A percentile compares a stretch with the other conserved stretches of the same genome.
These are phyloP conservation scores for Saturnispora zaruensis DNA, from an alignment of 805 yeast species.

Conservation along the genomic window DNA sequence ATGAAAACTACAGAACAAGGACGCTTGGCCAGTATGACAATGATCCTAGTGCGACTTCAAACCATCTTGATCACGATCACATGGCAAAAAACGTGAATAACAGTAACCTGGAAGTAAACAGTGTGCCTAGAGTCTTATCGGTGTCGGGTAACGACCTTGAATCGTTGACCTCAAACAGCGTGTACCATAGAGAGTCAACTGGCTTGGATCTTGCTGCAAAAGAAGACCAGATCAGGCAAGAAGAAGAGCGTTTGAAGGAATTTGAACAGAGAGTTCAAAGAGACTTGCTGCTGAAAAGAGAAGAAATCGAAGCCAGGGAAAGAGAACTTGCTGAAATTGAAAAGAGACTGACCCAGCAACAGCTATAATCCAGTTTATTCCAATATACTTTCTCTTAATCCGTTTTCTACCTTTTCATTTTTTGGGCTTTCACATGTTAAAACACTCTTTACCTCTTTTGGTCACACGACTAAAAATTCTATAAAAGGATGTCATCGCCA, in stretches of 20 bases:
- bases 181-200: background rate
- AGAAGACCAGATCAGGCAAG: slow-evolving; percentile 83
- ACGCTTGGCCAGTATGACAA: slow-evolving; percentile 15
- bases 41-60: background rate
- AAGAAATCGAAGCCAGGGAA: slow-evolving; percentile 78
- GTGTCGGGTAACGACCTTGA: slow-evolving; percentile 7
- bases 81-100: background rate
- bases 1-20: slow-evolving; percentile 84
- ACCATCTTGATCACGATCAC: background rate
- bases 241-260: slow-evolving; percentile 79
- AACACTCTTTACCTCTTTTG: background rate
- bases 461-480: slow-evolving; percentile 1
- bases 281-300: slow-evolving; percentile 70
- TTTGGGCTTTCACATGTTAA: background rate
- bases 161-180: background rate
- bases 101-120: background rate
- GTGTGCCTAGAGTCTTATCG: slow-evolving; percentile 8
- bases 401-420: background rate
- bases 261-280: slow-evolving; percentile 87
- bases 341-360: slow-evolving; percentile 29
- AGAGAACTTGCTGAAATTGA: slow-evolving; percentile 75
- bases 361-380: background rate
- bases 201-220: slow-evolving; percentile 30
- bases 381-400: background rate
- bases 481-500: slow-evolving; percentile 1